Evolutionary conservation across 345 rosid genomes (phyloP), one percentile per base, ranked within the genome.

Genomic region (Camelina laxa): DNA sequence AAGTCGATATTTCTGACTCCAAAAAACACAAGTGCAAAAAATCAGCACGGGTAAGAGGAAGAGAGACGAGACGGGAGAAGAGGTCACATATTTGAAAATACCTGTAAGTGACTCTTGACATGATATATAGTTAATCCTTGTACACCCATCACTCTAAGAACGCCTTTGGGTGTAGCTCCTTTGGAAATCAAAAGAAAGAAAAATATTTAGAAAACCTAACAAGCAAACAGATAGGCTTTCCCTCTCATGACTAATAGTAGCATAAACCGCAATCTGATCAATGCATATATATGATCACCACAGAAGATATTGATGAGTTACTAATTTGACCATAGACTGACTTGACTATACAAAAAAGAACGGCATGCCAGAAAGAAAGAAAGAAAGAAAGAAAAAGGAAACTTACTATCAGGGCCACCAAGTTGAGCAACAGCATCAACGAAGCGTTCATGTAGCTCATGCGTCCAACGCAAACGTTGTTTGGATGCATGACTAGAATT

Each of bases 141-240:
- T 24, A 95, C 97, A 17, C 97, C 97, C 99, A 95, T 95, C 55
- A 92, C 99, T 80, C 99, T 86, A 20, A 95, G 96, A 70, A 92
- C 99, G 74, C 97, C 99, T 89, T 95, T 92, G 20, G 99, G 97
- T 33, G 99, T 95, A 70, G 99, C 99, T 74, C 97, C 99, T 95
- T 63, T 42, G 77, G 30, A 50, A 31, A 56, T 0, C 14, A 54
- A 47, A 71, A 31, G 42, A 39, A 39, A 48, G 53, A 61, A 5
- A 49, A 31, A 47, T 15, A 31, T 15, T 70, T 53, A 65, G 63
- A 20, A 56, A 47, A 56, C 20, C 42, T 51, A 44, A n/a, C n/a
- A 33, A 55, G 50, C 62, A 60, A 54, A 45, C 50, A 67, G 21
- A 44, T 55, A 63, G 35, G 30, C 38, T 31, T 64, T 30, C 3